Evolutionary conservation across 495 filamentous ascomycete genomes (phyloP), one percentile per base, ranked within the genome.

Genomic region (Pseudomonodictys pantanalensis): DNA sequence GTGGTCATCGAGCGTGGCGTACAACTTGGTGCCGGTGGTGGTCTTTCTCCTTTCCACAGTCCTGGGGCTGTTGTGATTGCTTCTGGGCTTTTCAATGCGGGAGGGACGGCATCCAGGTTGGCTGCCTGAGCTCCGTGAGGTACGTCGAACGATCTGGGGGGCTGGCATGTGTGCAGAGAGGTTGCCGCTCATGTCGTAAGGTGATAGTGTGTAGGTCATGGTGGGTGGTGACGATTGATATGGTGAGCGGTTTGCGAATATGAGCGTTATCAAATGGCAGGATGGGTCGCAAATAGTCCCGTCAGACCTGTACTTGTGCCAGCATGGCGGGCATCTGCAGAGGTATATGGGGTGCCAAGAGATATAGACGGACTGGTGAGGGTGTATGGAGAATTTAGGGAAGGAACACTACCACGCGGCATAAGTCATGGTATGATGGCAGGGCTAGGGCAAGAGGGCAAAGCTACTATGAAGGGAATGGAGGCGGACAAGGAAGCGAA

Each of bases 261-360:
- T 55, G 25, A n/a, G 28, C 52, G 32, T n/a, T 24, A 51, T 52
- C 44, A 41, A 17, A 53, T 33, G 29, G 22, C 5, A 7, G 55
- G 11, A 48, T 38, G 25, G 48, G 60, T 45, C 33, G 35, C 42
- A 41, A 58, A 44, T 55, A 53, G 41, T 22, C 47, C 24, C 25
- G 52, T 42, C 7, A 44, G 52, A 25, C 26, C 17, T n/a, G 25
- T 53, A 24, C 29, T 24, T n/a, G 18, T 56, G 33, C 42, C 43
- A 50, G 32, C 35, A 15, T 44, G 59, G 52, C 50, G 58, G 54
- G 41, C 53, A 63, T 58, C 44, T 63, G 64, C 48, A 56, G 50
- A 63, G 64, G 59, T 67, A 67, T 67, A 67, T 67, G 64, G 35
- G 29, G 44, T 43, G 58, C 64, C 59, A 63, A 67, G 64, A 63